These are phyloP conservation scores for Cercophora samala DNA, from an alignment of 495 filamentous ascomycete genomes.

Conservation along the genomic window DNA sequence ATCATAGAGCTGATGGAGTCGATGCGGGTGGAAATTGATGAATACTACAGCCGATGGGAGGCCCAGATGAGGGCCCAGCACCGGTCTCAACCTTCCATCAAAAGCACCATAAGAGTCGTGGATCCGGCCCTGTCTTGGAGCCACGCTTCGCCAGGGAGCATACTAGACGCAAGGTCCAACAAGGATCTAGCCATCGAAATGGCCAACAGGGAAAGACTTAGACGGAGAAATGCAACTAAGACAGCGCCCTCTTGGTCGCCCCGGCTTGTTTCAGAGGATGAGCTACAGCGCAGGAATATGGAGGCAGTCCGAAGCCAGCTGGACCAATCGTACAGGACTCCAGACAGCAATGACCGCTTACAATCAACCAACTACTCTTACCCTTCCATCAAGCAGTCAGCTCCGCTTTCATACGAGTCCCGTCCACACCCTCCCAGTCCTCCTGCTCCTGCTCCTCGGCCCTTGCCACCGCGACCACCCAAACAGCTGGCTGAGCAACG, in stretches of 20 bases:
- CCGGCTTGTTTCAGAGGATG: conserved; percentile 39
- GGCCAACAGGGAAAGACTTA: conserved; percentile 67
- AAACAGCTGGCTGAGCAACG: conserved; percentile 33
- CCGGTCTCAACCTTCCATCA: neutral
- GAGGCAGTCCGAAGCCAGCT: conserved; percentile 42
- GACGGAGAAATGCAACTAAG: conserved; percentile 55
- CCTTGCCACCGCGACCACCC: conserved; percentile 45
- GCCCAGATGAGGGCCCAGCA: conserved; percentile 20
- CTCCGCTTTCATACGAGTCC: conserved; percentile 42
- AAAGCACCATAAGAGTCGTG: conserved; percentile 37
- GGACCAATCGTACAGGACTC: conserved; percentile 31
- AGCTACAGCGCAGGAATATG: conserved; percentile 47
- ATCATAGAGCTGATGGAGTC: conserved; percentile 55
- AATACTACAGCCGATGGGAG: conserved; percentile 36
- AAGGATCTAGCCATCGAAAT: conserved; percentile 74
- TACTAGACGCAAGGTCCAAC: conserved; percentile 67
- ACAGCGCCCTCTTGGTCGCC: conserved; percentile 13
- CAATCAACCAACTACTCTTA: conserved; percentile 41
- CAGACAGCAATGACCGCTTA: neutral
- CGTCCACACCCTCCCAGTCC: conserved; percentile 12
- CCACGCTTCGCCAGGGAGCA: conserved; percentile 33
- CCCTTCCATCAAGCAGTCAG: conserved; percentile 47
- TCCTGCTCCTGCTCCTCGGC: conserved; percentile 13
- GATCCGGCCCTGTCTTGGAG: conserved; percentile 48
- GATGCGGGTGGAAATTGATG: conserved; percentile 44